Conservation (phyloP, 768 basidiomycete species). For the Coprinopsis marcescibilis region DNA sequence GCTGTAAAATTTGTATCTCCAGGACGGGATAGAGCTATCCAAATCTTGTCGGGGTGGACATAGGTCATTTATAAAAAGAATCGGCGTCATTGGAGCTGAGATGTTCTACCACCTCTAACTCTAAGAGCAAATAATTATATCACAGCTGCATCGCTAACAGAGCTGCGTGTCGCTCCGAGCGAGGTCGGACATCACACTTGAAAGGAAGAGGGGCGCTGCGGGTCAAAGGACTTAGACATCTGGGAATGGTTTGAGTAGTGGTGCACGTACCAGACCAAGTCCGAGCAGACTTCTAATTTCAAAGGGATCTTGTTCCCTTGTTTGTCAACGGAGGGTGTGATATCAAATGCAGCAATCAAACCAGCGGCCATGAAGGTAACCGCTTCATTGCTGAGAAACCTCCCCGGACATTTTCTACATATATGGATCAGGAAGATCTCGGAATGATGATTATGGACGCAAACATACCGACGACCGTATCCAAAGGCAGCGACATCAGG, state of each 20-base stretch:
- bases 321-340: slow-evolving; percentile 31
- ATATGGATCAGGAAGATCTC: neutral
- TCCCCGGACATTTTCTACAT: slow-evolving; percentile 40
- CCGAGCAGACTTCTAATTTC: slow-evolving; percentile 6
- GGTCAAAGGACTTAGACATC: neutral
- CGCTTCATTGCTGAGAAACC: slow-evolving; percentile 38
- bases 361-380: slow-evolving; percentile 42
- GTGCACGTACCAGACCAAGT: neutral
- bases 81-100: too few relatives aligned
- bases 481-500: slow-evolving; percentile 22
- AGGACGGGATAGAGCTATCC: too few relatives aligned
- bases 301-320: slow-evolving; percentile 19
- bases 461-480: slow-evolving; percentile 20
- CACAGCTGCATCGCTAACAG: too few relatives aligned
- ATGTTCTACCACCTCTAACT: too few relatives aligned
- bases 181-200: neutral
- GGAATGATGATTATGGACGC: neutral
- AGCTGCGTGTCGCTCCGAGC: neutral
- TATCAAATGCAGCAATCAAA: slow-evolving; percentile 36
- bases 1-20: too few relatives aligned
- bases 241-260: neutral
- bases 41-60: too few relatives aligned
- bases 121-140: too few relatives aligned
- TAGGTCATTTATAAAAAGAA: too few relatives aligned
- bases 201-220: neutral